phyloP scores from a whole-genome alignment of 345 rosid species.

The Odontarrhena argentea region DNA sequence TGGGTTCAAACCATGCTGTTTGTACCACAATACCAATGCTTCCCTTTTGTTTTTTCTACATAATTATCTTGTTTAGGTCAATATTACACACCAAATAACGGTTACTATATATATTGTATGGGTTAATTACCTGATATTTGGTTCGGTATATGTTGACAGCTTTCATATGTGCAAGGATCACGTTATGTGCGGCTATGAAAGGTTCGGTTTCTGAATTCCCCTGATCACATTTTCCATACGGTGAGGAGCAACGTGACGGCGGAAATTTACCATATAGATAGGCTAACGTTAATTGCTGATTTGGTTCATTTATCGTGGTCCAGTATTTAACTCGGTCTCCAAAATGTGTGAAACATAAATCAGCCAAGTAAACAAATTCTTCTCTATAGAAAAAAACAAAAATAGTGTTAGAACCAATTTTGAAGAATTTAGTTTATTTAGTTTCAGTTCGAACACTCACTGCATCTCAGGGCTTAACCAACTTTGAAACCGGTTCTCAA shows the following conservation, averaged over 20 bases:
- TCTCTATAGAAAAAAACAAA: constrained; percentile 38
- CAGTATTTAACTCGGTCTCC: constrained; percentile 61
- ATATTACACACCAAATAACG: neutral
- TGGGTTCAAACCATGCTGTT: constrained; percentile 68
- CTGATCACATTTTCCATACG: constrained; percentile 48
- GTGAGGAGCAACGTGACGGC: constrained; percentile 51
- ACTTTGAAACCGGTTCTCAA: constrained; percentile 64
- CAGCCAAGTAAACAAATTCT: constrained; percentile 55
- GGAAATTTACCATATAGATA: constrained; percentile 45
- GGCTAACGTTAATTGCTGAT: constrained; percentile 31
- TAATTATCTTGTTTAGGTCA: neutral
- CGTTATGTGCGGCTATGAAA: constrained; percentile 58
- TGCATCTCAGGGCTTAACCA: constrained; percentile 67
- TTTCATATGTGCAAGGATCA: constrained; percentile 56
- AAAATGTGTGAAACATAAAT: constrained; percentile 55
- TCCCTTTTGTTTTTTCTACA: constrained; percentile 59
- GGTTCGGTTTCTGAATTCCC: constrained; percentile 62
- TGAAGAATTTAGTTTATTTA: no score
- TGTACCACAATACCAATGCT: constrained; percentile 66
- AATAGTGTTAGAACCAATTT: neutral
- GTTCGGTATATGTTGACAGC: constrained; percentile 53
- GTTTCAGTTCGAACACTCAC: constrained; percentile 38
- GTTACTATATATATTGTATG: neutral
- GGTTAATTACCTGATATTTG: constrained; percentile 54
- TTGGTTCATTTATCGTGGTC: constrained; percentile 63